Evolutionary conservation across 768 basidiomycete genomes (phyloP), one percentile per base, ranked within the genome.

Genomic region (Boletellus emodensis): DNA sequence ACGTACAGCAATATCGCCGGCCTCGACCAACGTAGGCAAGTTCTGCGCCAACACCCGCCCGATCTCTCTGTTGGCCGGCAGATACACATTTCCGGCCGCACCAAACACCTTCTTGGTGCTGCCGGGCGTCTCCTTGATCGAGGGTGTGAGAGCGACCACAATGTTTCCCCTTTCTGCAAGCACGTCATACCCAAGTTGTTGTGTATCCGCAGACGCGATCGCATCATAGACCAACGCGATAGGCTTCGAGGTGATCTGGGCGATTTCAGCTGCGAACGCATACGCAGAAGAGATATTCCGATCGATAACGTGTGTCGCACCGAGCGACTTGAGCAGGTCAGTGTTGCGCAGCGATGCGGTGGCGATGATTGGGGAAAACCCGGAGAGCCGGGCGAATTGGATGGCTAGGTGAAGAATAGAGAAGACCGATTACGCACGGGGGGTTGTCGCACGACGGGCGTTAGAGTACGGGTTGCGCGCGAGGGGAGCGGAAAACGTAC

Each of bases 241-340:
- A 11, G 55, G 49, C 18, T 22, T 26, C 3, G 47, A 44, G 2
- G 55, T 59, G 20, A 63, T 49, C n/a, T 35, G 44, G 0, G 51
- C 52, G 9, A 61, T 42, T 15, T 51, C 46, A 67, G 53, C 40
- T 6, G 52, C 44, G 26, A 61, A 44, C 1, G 55, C 44, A n/a
- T 52, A 20, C 1, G 28, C 6, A 0, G 46, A 18, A 1, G 67
- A 15, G 13, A 55, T 51, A 45, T 63, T 55, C 22, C 66, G 61
- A 55, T 70, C 69, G 39, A 75, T 56, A 20, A 75, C 61, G 48
- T 69, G 62, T 0, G 72, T 72, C 13, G 74, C 72, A 10, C 73
- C 73, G 11, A 71, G 59, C 4, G 67, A 64, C 40, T 62, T 64
- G 11, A 74, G 61, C 28, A 63, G 60, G 8, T 53, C 62, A 0